Percentiles rank a stretch among this genome's conserved stretches.
phyloP scores from a whole-genome alignment of 345 rosid species.

The Brassica juncea region DNA sequence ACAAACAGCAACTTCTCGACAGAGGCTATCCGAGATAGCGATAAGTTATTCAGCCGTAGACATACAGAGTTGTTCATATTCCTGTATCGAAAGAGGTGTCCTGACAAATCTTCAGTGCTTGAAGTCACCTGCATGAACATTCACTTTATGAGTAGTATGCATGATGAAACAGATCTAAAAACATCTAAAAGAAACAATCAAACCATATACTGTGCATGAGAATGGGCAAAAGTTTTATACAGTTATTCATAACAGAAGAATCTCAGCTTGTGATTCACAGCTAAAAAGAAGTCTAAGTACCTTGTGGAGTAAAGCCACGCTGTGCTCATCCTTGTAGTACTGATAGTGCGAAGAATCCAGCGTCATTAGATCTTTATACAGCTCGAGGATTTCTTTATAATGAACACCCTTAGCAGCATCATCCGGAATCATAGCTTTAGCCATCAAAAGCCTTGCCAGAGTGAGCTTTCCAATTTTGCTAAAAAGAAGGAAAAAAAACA shows the following conservation, averaged over 20 bases:
- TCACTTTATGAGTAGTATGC: conserved; percentile 24
- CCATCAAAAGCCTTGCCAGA: conserved; percentile 80
- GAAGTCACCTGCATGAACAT: conserved; percentile 66
- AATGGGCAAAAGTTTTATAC: not conserved
- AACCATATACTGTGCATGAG: not conserved
- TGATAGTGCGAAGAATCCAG: conserved; percentile 69
- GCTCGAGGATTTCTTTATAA: conserved; percentile 63
- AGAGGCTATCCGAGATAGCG: conserved; percentile 67
- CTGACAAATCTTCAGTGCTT: conserved; percentile 50
- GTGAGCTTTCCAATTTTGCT: conserved; percentile 96
- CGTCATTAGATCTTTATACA: conserved; percentile 64
- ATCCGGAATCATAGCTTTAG: conserved; percentile 50
- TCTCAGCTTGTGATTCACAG: conserved; percentile 11
- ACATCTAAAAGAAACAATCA: not conserved
- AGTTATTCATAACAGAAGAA: not conserved
- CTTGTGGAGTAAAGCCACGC: conserved; percentile 66
- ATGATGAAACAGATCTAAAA: conserved; percentile 8
- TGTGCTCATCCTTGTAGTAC: conserved; percentile 77
- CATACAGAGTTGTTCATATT: conserved; percentile 47
- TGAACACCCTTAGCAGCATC: conserved; percentile 42
- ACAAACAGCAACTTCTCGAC: conserved; percentile 80
- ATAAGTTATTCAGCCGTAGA: conserved; percentile 71
- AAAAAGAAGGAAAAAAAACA: conserved; percentile 27
- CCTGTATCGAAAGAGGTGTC: conserved; percentile 49
- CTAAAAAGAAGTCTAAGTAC: conserved; percentile 38